phyloP scores from a whole-genome alignment of 345 rosid species.

The Cardamine chenopodiifolia region DNA sequence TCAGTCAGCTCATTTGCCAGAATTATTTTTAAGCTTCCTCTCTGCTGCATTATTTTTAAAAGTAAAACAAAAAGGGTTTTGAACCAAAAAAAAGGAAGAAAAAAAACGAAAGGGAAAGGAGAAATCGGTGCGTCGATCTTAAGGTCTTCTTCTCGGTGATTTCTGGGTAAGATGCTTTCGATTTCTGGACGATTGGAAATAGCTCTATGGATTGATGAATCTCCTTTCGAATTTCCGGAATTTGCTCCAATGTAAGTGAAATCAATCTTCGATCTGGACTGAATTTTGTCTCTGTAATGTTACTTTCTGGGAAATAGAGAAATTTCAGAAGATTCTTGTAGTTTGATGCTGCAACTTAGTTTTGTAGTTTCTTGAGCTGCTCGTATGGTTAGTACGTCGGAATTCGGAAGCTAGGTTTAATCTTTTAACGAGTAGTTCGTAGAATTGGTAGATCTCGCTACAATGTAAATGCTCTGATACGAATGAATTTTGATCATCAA shows the following conservation, averaged over 20 bases:
- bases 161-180: background rate
- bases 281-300: background rate
- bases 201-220: background rate
- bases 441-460: background rate
- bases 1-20: too few relatives aligned
- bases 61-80: background rate
- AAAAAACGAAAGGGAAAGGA: background rate
- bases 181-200: background rate
- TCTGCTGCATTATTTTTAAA: too few relatives aligned
- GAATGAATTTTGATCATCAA: background rate
- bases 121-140: slow-evolving; percentile 6
- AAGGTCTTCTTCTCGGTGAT: background rate
- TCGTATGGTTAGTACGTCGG: background rate
- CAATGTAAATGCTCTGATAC: slow-evolving; percentile 5
- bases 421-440: background rate
- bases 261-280: background rate
- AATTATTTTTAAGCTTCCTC: too few relatives aligned
- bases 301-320: background rate
- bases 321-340: background rate
- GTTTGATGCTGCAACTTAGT: background rate
- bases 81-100: background rate
- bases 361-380: background rate
- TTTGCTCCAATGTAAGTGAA: slow-evolving; percentile 29
- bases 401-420: background rate
- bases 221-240: background rate